Conservation (phyloP, 495 filamentous ascomycete species). For the Annulohypoxylon maeteangense region DNA sequence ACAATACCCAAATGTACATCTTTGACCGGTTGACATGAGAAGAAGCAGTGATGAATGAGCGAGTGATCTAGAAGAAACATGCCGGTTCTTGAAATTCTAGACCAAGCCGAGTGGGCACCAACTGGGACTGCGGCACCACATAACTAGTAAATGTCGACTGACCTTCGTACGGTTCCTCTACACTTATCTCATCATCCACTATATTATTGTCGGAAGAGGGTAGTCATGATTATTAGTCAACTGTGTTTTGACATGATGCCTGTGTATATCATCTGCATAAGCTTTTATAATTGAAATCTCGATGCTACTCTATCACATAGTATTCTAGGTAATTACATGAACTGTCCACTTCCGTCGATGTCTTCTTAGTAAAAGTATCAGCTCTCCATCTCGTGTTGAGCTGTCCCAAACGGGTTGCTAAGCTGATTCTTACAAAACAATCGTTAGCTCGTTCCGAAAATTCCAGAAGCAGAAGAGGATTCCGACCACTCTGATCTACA, state of each 20-base stretch:
- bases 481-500: background rate
- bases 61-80: background rate
- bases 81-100: slow-evolving; percentile 1
- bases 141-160: background rate
- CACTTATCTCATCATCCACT: background rate
- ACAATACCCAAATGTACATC: background rate
- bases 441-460: background rate
- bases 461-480: background rate
- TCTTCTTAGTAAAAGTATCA: background rate
- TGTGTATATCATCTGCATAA: background rate
- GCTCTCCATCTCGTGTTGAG: background rate
- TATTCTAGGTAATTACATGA: background rate
- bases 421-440: background rate
- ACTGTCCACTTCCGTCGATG: too few species aligned
- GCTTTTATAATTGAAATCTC: background rate
- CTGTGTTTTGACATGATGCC: background rate
- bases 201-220: background rate
- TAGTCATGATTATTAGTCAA: background rate
- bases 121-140: background rate
- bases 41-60: background rate
- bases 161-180: background rate
- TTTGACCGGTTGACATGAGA: background rate
- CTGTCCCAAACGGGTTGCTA: background rate
- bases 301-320: slow-evolving; percentile 3
- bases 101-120: background rate